Base-by-base conservation (phyloP, 169 alveolate species). In the Cardiosporidium cionae region DNA sequence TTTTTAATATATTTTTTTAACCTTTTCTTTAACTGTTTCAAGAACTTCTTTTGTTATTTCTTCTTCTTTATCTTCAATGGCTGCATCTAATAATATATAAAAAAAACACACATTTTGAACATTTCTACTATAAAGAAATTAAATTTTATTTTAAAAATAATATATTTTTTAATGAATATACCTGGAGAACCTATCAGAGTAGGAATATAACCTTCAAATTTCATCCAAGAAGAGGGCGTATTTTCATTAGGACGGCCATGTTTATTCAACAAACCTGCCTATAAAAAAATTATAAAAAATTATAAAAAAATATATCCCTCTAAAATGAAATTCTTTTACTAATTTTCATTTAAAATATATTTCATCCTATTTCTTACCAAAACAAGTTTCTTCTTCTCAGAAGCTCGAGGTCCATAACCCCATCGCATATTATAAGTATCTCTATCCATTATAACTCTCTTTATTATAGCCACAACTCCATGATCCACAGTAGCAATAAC, bases 361-460 rank as follows among this genome's bases (percentile, higher is more conserved):
- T n/a, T n/a, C n/a, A n/a, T n/a, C n/a, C n/a, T n/a, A n/a, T n/a
- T n/a, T n/a, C 0, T 6, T 1, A 33, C 6, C 7, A 52, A 32
- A 76, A 96, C 96, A 71, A 98, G 90, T 75, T 94, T 90, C 91
- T 96, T 96, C 95, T 98, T 98, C 87, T 96, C 98, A 32, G 95
- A 75, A 34, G 99, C 98, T 72, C 98, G 92, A 4, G 98, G 99
- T 9, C 99, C 99, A 72, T 91, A 93, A 54, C 99, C 99, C 99
- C 99, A 98, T 77, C 98, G 94, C 82, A 95, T 87, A 70, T 97
- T 98, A 88, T 98, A 98, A 29, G 99, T 96, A 75, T 98, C 99
- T 62, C 99, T 91, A 83, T 98, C 99, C 99, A 98, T 96, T 76
- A 98, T 95, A 53, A 97, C 99, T 79, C 99, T 91, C 88, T 98